Conservation (phyloP, 495 filamentous ascomycete genomes). For the Aspergillus coremiiformis region DNA sequence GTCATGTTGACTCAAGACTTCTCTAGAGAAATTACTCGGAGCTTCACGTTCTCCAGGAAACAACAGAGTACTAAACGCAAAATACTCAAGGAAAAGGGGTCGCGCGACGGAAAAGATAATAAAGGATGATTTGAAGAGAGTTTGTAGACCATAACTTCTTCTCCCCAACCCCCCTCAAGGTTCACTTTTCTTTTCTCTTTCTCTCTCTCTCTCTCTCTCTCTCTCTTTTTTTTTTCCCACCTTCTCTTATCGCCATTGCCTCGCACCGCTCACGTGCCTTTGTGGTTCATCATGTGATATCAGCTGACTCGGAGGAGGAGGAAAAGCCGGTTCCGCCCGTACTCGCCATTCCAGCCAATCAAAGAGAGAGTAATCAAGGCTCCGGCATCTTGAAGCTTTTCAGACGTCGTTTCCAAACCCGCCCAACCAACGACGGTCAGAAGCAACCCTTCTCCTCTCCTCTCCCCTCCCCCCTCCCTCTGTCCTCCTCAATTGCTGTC, state of each 20-base stretch:
- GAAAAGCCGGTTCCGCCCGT: slow-evolving; percentile 43
- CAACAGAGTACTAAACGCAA: slow-evolving; percentile 56
- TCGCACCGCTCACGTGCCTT: slow-evolving; percentile 10
- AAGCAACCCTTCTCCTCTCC: slow-evolving; percentile 11
- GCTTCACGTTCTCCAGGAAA: slow-evolving; percentile 60
- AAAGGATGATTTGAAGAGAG: neutral
- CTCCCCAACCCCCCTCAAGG: no score
- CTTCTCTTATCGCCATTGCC: slow-evolving; percentile 29
- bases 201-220: neutral
- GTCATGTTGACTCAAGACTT: slow-evolving; percentile 44
- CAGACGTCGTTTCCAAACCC: slow-evolving; percentile 35
- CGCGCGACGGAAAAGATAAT: neutral
- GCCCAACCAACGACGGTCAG: slow-evolving; percentile 21
- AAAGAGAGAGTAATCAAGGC: slow-evolving; percentile 34
- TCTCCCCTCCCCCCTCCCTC: slow-evolving; percentile 20
- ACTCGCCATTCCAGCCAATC: slow-evolving; percentile 37
- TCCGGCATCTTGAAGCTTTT: slow-evolving; percentile 47
- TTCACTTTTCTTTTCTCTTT: no score
- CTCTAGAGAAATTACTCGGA: slow-evolving; percentile 59
- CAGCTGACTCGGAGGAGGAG: slow-evolving; percentile 25
- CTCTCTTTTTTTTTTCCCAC: slow-evolving; percentile 18
- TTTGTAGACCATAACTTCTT: no score
- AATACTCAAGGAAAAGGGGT: slow-evolving; percentile 24
- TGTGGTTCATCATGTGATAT: slow-evolving; percentile 29
- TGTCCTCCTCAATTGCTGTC: slow-evolving; percentile 46